Base-by-base conservation (phyloP, 2,329 filamentous ascomycete genomes). In the Arthroderma uncinatum region DNA sequence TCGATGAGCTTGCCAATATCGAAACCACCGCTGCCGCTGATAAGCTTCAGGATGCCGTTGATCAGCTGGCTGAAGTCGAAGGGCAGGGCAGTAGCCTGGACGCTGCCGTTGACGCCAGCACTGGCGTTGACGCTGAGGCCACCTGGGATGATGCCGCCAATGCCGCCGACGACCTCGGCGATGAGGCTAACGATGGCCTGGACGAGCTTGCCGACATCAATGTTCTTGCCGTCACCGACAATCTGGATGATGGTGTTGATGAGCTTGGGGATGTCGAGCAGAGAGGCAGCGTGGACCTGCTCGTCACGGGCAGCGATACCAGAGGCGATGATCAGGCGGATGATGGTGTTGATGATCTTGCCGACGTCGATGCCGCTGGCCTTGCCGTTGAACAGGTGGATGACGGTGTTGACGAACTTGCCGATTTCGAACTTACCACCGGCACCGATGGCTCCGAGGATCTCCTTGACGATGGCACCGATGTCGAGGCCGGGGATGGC, bases 391-490 rank as follows among this genome's bases (percentile, higher is more conserved):
- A 30, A 19, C 9, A 54, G 40, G 53, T 16, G 7, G 40, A 28
- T 28, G 36, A 54, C 30, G 36, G 23, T 2, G 10, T 40, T n/a
- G 53, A 40, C 40, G 19, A 23, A 6, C 12, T 16, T 14, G 19
- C 16, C 34, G 21, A 54, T n/a, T 9, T 54, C 53, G 34, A 54
- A 42, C 16, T 28, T 23, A 14, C 53, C 53, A 28, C 36, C 34
- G 14, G 47, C 9, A 12, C 21, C 9, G 34, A 54, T 23, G 16
- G 28, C 12, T 5, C 0, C 23, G 30, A 21, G 6, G 40, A 54
- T 54, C 53, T 40, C 8, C 34, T 28, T 37, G 47, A 52, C 47
- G 30, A 52, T 52, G 30, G 47, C 16, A 8, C 47, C 47, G 47
- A 52, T 52, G 30, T 52, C 47, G 7, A 52, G 14, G 30, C 8